Base-by-base conservation (phyloP, 805 yeast species). In the Candida yuanshanica region DNA sequence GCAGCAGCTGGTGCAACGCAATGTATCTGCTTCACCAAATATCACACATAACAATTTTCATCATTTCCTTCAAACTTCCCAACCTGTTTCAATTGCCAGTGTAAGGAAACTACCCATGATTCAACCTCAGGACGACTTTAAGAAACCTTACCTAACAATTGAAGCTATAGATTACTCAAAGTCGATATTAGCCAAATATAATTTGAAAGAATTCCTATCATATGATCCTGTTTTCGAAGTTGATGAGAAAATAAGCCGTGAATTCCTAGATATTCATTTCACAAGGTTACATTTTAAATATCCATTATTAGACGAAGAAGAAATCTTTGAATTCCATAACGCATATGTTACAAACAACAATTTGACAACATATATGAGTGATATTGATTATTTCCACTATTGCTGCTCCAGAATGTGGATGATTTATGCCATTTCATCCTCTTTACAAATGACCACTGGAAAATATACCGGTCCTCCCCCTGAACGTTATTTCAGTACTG, bases 391-490 rank as follows among this genome's bases (percentile, higher is more conserved):
- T 27, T 75, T 70, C 55, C 77, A 76, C 50, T 76, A 72, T 48
- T 62, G 66, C 23, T 75, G 78, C 51, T 72, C 80, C 26, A 63
- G 81, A 48, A 69, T 75, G 72, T 76, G 77, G 74, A 51, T 77
- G 43, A 66, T 77, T 8, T 75, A 69, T 54, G 68, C 78, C 16
- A 69, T 77, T 12, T 64, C 75, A 38, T 71, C 81, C 2, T 66
- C 75, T 48, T 52, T 77, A 10, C 74, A 72, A 51, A 73, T 69
- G 65, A 67, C 80, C 1, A 73, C 81, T 1, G 81, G 81, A 9
- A 70, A 72, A 44, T 77, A 77, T 52, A 62, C 58, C 40, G 81
- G 80, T 4, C 72, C 79, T 14, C 69, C 70, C 14, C 80, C 84
- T 5, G 68, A 66, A 22, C 58, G 79, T 42, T 75, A 75, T 48